Base-by-base conservation (phyloP, 257 asterid genomes). In the Solanum pennellii region DNA sequence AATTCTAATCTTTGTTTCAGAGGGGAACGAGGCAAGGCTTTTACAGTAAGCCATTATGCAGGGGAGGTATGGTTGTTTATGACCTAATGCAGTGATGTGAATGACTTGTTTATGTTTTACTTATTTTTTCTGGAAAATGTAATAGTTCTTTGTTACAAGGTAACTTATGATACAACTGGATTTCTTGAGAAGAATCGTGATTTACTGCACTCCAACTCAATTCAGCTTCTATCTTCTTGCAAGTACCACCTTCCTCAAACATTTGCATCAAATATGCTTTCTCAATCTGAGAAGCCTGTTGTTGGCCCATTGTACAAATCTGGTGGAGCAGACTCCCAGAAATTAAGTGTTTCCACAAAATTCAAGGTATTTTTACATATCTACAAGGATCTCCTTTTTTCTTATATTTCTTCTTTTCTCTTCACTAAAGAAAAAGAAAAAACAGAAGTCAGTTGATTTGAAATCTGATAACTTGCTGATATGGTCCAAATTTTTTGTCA, bases 111-210 rank as follows among this genome's bases (percentile, higher is more conserved):
- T 77, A 21, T 66, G 21, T 60, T 83, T 56, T 83, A 73, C 25
- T 39, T 71, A 80, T 72, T 71, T 12, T 77, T 71, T 39, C 41
- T 20, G 80, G 82, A 39, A 37, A 87, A 27, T 82, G 86, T 84
- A 25, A 21, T 83, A 83, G 47, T 84, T 73, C 72, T 87, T 52
- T 69, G 82, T 79, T 91, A 74, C 90, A 93, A 97, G 99, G 99
- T 96, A 86, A 93, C 94, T 12, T 96, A 97, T 84, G 98, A 97
- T 87, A 92, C 99, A 18, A 92, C 95, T 72, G 98, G 98, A 42
- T 97, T 97, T 88, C 99, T 96, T 18, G 99, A 97, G 94, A 97
- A 97, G 94, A 97, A 97, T 88, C 94, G 99, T 62, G 99, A 97
- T 92, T 92, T 94, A 88, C 94, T 97, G 87, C 96, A 96, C 93